Percentiles rank a stretch among this genome's conserved stretches.
Evolutionary conservation across 306 rosid species (phyloP).

Genomic region (Cicer judaicum): DNA sequence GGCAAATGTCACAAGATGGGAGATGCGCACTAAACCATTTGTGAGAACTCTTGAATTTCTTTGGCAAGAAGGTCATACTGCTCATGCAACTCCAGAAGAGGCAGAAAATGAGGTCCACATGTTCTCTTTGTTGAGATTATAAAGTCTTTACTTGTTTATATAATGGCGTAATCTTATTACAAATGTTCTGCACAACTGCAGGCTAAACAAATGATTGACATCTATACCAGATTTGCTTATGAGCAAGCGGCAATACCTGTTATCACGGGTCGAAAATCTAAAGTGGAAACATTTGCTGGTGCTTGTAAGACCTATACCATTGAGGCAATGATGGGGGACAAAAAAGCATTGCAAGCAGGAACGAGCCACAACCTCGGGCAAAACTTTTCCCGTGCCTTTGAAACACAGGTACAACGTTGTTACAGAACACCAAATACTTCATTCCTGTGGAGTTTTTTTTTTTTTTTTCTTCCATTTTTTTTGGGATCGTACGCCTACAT

Average conservation of each 20-base stretch:
- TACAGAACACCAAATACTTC: slow-evolving; percentile 20
- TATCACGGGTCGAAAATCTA: slow-evolving; percentile 91
- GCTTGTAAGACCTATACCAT: slow-evolving; percentile 90
- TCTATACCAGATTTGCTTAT: slow-evolving; percentile 86
- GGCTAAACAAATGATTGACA: slow-evolving; percentile 95
- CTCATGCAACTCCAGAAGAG: slow-evolving; percentile 87
- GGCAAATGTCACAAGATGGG: slow-evolving; percentile 99
- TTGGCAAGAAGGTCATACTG: slow-evolving; percentile 99
- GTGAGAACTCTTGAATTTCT: slow-evolving; percentile 96
- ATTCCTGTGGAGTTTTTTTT: neutral
- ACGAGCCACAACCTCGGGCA: slow-evolving; percentile 99
- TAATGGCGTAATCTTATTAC: slow-evolving; percentile 30
- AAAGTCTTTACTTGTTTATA: slow-evolving; percentile 11
- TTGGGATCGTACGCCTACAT: neutral
- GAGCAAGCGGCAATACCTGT: slow-evolving; percentile 98
- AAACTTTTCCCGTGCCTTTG: slow-evolving; percentile 92
- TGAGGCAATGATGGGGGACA: slow-evolving; percentile 99
- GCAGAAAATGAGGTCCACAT: slow-evolving; percentile 88
- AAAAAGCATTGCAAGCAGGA: slow-evolving; percentile 96
- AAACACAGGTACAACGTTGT: slow-evolving; percentile 64
- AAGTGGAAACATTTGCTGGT: slow-evolving; percentile 97
- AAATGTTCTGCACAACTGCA: slow-evolving; percentile 57
- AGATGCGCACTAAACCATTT: slow-evolving; percentile 97
- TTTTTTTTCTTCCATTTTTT: neutral
- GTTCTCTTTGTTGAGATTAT: slow-evolving; percentile 24